Conservation (phyloP, 345 rosid genomes). For the Stellera chamaejasme region DNA sequence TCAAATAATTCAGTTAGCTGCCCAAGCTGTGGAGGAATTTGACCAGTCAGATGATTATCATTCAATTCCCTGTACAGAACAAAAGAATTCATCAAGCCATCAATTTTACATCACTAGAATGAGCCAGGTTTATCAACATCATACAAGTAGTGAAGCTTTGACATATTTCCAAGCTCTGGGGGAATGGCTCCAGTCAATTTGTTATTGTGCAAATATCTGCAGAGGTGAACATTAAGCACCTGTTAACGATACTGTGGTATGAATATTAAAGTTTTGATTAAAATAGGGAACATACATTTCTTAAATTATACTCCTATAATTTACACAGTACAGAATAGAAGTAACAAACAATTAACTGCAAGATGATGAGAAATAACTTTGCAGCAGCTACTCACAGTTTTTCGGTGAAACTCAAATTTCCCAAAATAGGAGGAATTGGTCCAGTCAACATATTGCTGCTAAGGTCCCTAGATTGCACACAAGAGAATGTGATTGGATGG, state of each 20-base stretch:
- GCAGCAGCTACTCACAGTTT: conserved; percentile 55
- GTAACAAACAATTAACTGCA: not conserved
- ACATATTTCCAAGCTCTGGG: conserved; percentile 95
- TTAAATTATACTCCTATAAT: not conserved
- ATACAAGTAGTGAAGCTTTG: conserved; percentile 91
- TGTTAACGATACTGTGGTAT: not conserved
- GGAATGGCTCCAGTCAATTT: conserved; percentile 78
- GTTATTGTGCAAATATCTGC: conserved; percentile 81
- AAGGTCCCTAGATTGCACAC: conserved; percentile 49
- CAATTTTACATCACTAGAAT: too few species aligned
- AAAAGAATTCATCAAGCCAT: conserved; percentile 1
- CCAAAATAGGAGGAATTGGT: conserved; percentile 79
- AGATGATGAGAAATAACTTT: not conserved
- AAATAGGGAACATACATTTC: not conserved
- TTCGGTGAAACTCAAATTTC: conserved; percentile 84
- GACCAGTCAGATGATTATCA: conserved; percentile 65
- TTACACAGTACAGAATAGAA: not conserved
- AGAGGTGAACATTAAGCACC: conserved; percentile 4
- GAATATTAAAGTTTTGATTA: not conserved
- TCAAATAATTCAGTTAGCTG: conserved; percentile 91
- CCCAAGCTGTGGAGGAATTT: conserved; percentile 87
- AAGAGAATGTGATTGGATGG: conserved; percentile 6
- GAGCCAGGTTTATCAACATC: not conserved
- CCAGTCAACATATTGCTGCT: conserved; percentile 87
- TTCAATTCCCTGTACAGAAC: conserved; percentile 71